Conservation (phyloP, 225 moss, liverwort and hornwort genomes). For the Antitrichia curtipendula region DNA sequence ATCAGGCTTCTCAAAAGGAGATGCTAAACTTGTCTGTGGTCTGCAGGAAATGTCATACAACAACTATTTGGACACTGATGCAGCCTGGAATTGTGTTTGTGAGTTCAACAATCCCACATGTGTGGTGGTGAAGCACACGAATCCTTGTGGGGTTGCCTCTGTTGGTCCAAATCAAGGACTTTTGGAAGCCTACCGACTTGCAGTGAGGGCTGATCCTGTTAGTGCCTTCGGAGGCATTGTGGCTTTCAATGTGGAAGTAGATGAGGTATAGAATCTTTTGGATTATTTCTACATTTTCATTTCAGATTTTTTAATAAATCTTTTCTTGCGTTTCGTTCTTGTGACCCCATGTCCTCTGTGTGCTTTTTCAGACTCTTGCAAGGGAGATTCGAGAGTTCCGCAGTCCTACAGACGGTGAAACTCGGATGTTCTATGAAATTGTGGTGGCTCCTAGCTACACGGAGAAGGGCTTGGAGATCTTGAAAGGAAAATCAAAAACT, state of each 20-base stretch:
- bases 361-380: slow-evolving; percentile 49
- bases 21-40: background rate
- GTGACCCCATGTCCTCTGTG: background rate
- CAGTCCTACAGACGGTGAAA: slow-evolving; percentile 80
- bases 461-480: slow-evolving; percentile 63
- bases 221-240: slow-evolving; percentile 99
- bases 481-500: slow-evolving; percentile 93
- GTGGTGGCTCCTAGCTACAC: slow-evolving; percentile 86
- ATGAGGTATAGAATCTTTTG: slow-evolving; percentile 45
- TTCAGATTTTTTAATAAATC: background rate
- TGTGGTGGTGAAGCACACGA: slow-evolving; percentile 95
- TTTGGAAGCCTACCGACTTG: slow-evolving; percentile 77
- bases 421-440: slow-evolving; percentile 95
- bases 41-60: slow-evolving; percentile 99
- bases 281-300: background rate
- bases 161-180: slow-evolving; percentile 59
- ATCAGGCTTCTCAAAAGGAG: background rate
- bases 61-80: slow-evolving; percentile 96
- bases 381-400: slow-evolving; percentile 89
- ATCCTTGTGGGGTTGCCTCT: slow-evolving; percentile 96
- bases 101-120: slow-evolving; percentile 87
- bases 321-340: background rate
- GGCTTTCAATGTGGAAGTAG: slow-evolving; percentile 94
- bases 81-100: slow-evolving; percentile 95
- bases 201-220: slow-evolving; percentile 88